A percentile compares a stretch with the other conserved stretches of the same genome.
Evolutionary conservation across 1,284 basidiomycete genomes (phyloP).

Genomic region (Ustilago lituana): DNA sequence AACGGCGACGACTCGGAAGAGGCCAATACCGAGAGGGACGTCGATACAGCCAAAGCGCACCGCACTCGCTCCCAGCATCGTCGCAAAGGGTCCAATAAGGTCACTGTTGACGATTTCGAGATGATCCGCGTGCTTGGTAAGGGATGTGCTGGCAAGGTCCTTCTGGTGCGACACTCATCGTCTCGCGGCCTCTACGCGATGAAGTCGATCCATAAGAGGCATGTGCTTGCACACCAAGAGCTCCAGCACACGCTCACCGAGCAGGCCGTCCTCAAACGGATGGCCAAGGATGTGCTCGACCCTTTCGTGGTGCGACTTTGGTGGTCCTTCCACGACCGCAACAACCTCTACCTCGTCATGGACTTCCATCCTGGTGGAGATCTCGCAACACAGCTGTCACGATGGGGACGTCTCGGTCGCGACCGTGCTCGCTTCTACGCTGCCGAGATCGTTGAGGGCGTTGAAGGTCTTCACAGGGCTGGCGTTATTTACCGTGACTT

Average conservation of each 20-base stretch:
- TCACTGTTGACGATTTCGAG: conserved; percentile 74
- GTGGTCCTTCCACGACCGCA: conserved; percentile 66
- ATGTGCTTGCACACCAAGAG: conserved; percentile 67
- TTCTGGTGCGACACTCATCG: conserved; percentile 61
- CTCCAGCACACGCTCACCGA: conserved; percentile 66
- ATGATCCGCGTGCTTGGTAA: conserved; percentile 67
- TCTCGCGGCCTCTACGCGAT: conserved; percentile 61
- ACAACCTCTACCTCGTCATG: conserved; percentile 67
- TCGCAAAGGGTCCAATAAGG: conserved; percentile 51
- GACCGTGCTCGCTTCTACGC: conserved; percentile 96
- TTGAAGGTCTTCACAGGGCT: conserved; percentile 98
- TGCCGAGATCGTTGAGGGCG: conserved; percentile 94
- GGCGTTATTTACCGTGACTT: conserved; percentile 99
- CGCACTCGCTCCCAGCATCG: conserved; percentile 19
- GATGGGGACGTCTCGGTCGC: conserved; percentile 94
- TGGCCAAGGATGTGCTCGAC: conserved; percentile 70
- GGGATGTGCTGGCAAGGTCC: conserved; percentile 66
- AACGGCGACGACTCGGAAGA: conserved; percentile 25
- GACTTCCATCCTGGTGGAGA: conserved; percentile 97
- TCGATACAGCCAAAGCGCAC: conserved; percentile 2
- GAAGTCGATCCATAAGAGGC: conserved; percentile 66
- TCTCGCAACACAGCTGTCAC: conserved; percentile 79
- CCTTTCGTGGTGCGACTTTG: conserved; percentile 67
- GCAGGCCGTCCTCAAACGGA: conserved; percentile 73
- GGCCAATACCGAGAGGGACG: conserved; percentile 11